phyloP scores from a whole-genome alignment of 2,329 filamentous ascomycete genomes.

The Didymella arachidicola region DNA sequence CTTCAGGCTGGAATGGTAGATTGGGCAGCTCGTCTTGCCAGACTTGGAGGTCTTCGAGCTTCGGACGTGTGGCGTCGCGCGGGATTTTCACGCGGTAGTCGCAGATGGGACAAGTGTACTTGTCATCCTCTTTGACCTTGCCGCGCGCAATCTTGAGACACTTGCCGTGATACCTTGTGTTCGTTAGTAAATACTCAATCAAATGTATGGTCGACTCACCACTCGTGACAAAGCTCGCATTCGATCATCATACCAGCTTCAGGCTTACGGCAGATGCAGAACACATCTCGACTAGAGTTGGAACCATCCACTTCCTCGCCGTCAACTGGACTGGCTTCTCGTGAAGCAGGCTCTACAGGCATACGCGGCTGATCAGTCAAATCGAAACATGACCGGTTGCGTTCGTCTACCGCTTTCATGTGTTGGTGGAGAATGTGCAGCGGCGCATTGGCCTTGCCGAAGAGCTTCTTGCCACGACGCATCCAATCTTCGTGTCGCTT shows the following conservation, averaged over 20 bases:
- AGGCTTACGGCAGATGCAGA: slow-evolving; percentile 92
- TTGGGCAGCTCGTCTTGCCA: slow-evolving; percentile 84
- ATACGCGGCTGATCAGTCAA: slow-evolving; percentile 85
- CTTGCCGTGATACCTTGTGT: slow-evolving; percentile 92
- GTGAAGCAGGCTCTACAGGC: slow-evolving; percentile 89
- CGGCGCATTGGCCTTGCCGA: slow-evolving; percentile 96
- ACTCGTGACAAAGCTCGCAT: slow-evolving; percentile 97
- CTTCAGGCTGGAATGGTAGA: slow-evolving; percentile 93
- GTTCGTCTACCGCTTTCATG: slow-evolving; percentile 89
- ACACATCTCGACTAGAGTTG: slow-evolving; percentile 75
- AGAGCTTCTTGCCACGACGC: slow-evolving; percentile 95
- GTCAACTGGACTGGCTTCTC: slow-evolving; percentile 73
- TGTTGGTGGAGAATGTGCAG: slow-evolving; percentile 94
- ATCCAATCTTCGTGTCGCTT: slow-evolving; percentile 99
- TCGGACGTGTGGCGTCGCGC: slow-evolving; percentile 92
- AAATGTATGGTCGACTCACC: slow-evolving; percentile 64
- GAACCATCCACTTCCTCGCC: slow-evolving; percentile 56
- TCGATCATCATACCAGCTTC: slow-evolving; percentile 99
- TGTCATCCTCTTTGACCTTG: slow-evolving; percentile 98
- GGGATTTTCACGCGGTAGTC: slow-evolving; percentile 98
- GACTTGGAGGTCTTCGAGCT: slow-evolving; percentile 84
- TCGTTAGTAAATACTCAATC: slow-evolving; percentile 33
- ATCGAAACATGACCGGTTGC: slow-evolving; percentile 92
- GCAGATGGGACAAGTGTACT: slow-evolving; percentile 97
- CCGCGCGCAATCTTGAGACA: slow-evolving; percentile 97